Conservation (phyloP, 2,329 filamentous ascomycete genomes). For the Pseudogymnoascus pannorum region DNA sequence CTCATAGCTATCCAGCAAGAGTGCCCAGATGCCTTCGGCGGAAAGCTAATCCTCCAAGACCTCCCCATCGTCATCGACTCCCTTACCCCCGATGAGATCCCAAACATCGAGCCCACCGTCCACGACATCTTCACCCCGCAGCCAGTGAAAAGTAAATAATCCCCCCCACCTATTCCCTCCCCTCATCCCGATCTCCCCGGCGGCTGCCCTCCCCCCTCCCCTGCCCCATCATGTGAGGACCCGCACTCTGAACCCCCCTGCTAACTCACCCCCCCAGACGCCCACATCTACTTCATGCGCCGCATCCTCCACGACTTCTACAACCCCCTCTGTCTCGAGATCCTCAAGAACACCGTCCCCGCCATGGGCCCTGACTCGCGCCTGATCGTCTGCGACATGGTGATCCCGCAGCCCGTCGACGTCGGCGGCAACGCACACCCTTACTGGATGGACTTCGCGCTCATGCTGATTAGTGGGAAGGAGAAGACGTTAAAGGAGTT, state of each 20-base stretch:
- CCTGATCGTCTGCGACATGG: conserved; percentile 23
- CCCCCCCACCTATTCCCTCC: conserved; percentile 8
- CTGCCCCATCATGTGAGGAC: conserved; percentile 16
- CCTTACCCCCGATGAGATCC: conserved; percentile 19
- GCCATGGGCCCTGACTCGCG: conserved; percentile 20
- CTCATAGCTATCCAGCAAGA: conserved; percentile 15
- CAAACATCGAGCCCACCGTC: conserved; percentile 22
- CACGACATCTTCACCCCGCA: conserved; percentile 26
- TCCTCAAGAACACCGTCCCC: conserved; percentile 22
- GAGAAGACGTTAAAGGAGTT: conserved; percentile 27
- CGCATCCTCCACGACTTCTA: conserved; percentile 25
- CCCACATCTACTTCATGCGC: conserved; percentile 25
- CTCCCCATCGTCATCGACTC: conserved; percentile 21
- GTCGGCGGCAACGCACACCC: conserved; percentile 22
- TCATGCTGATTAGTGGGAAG: conserved; percentile 28
- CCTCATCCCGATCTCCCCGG: conserved; percentile 17
- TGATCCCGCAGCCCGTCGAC: conserved; percentile 19
- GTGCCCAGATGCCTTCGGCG: conserved; percentile 13
- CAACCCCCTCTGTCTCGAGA: conserved; percentile 20
- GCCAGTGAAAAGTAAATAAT: conserved; percentile 21
- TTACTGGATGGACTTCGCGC: conserved; percentile 25
- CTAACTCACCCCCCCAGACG: too few species aligned
- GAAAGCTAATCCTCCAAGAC: conserved; percentile 26
- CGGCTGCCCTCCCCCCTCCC: conserved; percentile 23
- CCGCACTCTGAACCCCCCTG: neutral